Percentiles rank a stretch among this genome's conserved stretches.
Conservation (phyloP, 257 asterid species). For the Solanum habrochaites region DNA sequence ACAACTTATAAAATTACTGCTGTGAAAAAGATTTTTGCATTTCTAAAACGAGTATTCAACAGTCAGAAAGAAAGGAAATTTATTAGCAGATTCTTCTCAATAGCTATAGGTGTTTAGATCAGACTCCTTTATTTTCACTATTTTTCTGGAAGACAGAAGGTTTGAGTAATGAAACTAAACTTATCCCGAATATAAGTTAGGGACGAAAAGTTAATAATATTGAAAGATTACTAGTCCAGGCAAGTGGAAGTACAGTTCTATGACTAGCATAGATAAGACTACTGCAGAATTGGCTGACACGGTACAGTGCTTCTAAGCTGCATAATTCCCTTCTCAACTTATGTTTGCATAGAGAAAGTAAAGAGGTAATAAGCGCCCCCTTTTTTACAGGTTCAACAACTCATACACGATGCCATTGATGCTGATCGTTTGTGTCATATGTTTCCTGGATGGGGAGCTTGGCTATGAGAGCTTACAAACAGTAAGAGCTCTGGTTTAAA, state of each 20-base stretch:
- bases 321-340: not conserved
- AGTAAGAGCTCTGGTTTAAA: not conserved
- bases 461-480: conserved; percentile 42
- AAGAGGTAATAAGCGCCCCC: not conserved
- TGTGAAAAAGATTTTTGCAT: not conserved
- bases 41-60: not conserved
- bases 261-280: not conserved
- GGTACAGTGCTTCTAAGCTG: not conserved
- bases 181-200: not conserved
- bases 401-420: conserved; percentile 85
- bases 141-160: not conserved
- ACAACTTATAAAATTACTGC: not conserved
- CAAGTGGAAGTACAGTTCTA: not conserved
- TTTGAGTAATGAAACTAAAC: not conserved
- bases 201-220: not conserved
- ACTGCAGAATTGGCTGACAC: not conserved
- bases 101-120: not conserved
- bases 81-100: not conserved
- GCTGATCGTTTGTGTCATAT: conserved; percentile 87
- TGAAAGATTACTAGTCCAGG: not conserved
- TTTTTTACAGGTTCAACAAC: conserved; percentile 73
- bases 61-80: not conserved
- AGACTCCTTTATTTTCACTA: not conserved
- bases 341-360: not conserved
- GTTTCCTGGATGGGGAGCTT: conserved; percentile 99